phyloP scores from a whole-genome alignment of 495 filamentous ascomycete genomes.

The Penicillium lividum region DNA sequence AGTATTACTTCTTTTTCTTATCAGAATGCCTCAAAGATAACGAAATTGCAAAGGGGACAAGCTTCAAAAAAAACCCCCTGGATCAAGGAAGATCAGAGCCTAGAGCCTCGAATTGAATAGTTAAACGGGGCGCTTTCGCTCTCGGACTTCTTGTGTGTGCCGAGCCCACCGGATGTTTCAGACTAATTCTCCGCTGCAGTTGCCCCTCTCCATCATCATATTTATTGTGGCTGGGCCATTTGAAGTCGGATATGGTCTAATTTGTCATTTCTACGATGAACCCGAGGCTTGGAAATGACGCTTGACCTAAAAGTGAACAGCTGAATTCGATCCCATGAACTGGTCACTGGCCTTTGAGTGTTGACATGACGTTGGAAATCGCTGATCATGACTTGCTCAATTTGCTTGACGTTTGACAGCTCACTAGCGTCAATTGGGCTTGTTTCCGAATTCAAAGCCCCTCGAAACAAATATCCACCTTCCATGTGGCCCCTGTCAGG shows the following conservation, averaged over 20 bases:
- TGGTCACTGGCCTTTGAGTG: no score
- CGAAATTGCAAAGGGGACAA: neutral
- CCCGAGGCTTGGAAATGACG: neutral
- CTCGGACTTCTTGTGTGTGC: conserved; percentile 8
- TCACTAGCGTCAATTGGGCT: neutral
- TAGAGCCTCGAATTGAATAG: neutral
- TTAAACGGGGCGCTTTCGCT: neutral
- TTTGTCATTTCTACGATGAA: neutral
- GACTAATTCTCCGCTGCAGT: conserved; percentile 19
- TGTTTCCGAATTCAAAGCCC: neutral
- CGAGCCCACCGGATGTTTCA: conserved; percentile 28
- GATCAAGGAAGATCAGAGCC: no score
- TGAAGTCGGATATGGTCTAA: neutral
- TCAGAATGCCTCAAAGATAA: neutral
- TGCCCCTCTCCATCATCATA: conserved; percentile 6
- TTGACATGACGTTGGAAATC: neutral
- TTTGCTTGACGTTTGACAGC: conserved; percentile 2
- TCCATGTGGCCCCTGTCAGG: conserved; percentile 2
- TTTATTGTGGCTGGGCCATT: neutral
- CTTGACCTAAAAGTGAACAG: neutral
- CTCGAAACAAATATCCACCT: neutral
- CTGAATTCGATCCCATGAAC: no score
- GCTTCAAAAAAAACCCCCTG: neutral
- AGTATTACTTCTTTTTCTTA: neutral
- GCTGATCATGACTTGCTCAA: neutral